Conservation (phyloP, 1,284 basidiomycete species). For the Trichosporon faecale region DNA sequence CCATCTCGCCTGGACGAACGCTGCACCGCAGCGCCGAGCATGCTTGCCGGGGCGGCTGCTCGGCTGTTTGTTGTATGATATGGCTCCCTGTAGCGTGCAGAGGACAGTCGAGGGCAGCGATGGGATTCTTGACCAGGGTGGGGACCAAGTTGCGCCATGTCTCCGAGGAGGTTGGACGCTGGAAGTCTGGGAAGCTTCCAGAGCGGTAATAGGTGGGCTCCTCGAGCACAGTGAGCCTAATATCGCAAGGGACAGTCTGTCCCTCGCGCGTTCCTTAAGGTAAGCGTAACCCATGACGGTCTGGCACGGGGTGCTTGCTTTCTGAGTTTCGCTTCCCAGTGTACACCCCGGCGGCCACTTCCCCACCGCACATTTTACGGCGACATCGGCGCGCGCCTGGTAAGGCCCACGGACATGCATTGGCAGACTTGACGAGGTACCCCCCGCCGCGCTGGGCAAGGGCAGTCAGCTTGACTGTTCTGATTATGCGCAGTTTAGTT, state of each 20-base stretch:
- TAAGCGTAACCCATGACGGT: neutral
- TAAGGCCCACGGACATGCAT: neutral
- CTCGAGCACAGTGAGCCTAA: neutral
- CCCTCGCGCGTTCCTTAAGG: neutral
- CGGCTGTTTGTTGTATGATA: too few relatives aligned
- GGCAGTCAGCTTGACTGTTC: neutral
- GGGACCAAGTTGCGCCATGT: neutral
- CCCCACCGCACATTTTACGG: too few relatives aligned
- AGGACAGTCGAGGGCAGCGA: neutral
- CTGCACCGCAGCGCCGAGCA: neutral
- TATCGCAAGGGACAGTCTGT: neutral
- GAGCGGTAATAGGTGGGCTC: neutral
- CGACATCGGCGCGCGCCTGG: too few relatives aligned
- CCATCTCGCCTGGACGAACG: constrained; percentile 16
- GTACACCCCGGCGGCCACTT: too few relatives aligned
- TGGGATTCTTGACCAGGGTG: too few relatives aligned
- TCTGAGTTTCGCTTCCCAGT: neutral
- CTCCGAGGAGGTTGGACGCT: too few relatives aligned
- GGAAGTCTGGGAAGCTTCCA: neutral
- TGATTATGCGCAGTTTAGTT: neutral
- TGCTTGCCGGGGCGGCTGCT: neutral
- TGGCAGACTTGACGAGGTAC: neutral
- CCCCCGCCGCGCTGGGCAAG: neutral
- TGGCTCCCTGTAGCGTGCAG: neutral
- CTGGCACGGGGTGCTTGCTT: neutral